Evolutionary conservation across 2,329 filamentous ascomycete genomes (phyloP).

Genomic region (Bisporella sp.): DNA sequence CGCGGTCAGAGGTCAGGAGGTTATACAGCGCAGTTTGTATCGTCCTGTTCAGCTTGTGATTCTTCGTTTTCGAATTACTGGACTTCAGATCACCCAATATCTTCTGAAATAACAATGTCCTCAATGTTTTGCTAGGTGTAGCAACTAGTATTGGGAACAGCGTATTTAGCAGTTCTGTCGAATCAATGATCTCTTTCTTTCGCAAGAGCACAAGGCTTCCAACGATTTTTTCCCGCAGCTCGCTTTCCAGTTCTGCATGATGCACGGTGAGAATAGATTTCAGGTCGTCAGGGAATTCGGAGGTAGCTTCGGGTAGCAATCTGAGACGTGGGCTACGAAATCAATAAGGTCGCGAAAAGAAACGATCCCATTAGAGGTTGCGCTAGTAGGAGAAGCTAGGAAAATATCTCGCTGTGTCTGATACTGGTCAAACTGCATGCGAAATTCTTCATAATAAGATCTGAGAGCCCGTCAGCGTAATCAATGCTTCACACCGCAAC

Average conservation of each 20-base stretch:
- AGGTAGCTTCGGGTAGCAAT: constrained; percentile 80
- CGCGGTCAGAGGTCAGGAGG: constrained; percentile 76
- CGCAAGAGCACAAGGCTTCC: constrained; percentile 80
- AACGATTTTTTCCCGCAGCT: constrained; percentile 90
- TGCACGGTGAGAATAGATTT: constrained; percentile 75
- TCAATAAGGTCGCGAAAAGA: constrained; percentile 89
- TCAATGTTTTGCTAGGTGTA: constrained; percentile 86
- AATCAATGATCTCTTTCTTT: constrained; percentile 90
- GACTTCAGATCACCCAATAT: constrained; percentile 86
- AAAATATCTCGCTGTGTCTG: constrained; percentile 88
- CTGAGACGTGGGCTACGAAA: constrained; percentile 86
- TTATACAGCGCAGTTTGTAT: constrained; percentile 93
- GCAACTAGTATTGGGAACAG: constrained; percentile 90
- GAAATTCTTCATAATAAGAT: constrained; percentile 85
- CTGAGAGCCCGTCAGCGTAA: constrained; percentile 31
- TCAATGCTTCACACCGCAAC: background rate
- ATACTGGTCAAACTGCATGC: constrained; percentile 86
- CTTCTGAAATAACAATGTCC: constrained; percentile 78
- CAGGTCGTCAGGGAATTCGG: constrained; percentile 71
- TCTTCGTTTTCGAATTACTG: constrained; percentile 78
- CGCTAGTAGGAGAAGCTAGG: constrained; percentile 71
- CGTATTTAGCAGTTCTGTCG: constrained; percentile 73
- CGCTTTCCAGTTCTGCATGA: constrained; percentile 73
- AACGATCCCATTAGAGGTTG: constrained; percentile 70
- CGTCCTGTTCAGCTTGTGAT: constrained; percentile 87